phyloP scores from a whole-genome alignment of 2,329 filamentous ascomycete species.

The Berkeleyomyces rouxiae region DNA sequence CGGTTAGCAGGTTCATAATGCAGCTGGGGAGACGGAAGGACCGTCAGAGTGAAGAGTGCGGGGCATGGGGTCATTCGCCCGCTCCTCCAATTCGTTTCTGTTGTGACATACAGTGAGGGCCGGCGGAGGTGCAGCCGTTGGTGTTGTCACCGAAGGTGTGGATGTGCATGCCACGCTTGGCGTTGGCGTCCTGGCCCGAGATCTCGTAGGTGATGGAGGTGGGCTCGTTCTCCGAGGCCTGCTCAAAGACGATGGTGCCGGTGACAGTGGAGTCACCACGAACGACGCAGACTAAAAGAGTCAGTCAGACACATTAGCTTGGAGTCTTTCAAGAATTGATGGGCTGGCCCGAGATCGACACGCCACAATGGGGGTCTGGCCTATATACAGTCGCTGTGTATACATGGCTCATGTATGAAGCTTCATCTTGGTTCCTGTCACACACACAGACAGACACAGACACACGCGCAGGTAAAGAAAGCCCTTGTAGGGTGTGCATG shows the following conservation, averaged over 20 bases:
- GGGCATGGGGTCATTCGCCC: no score
- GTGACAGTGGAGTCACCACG: slow-evolving; percentile 94
- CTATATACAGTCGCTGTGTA: neutral
- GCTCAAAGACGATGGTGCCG: slow-evolving; percentile 91
- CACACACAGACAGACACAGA: neutral
- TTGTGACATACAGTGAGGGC: slow-evolving; percentile 74
- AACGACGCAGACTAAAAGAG: slow-evolving; percentile 66
- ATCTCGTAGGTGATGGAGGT: slow-evolving; percentile 90
- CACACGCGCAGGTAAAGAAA: neutral
- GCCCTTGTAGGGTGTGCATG: neutral
- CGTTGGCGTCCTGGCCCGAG: slow-evolving; percentile 80
- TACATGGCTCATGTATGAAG: neutral
- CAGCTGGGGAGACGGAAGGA: neutral
- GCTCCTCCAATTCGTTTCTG: neutral
- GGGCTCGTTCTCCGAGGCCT: slow-evolving; percentile 61
- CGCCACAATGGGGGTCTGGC: neutral
- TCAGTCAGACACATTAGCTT: neutral
- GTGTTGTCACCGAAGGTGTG: slow-evolving; percentile 99
- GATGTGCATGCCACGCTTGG: slow-evolving; percentile 95
- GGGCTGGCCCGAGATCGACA: neutral
- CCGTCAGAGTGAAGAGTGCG: no score
- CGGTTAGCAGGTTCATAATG: neutral
- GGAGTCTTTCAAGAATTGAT: no score
- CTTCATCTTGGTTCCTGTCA: neutral
- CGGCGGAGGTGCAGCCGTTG: slow-evolving; percentile 97